phyloP scores from a whole-genome alignment of 768 basidiomycete genomes.

The Xerocomellus amylosporus region DNA sequence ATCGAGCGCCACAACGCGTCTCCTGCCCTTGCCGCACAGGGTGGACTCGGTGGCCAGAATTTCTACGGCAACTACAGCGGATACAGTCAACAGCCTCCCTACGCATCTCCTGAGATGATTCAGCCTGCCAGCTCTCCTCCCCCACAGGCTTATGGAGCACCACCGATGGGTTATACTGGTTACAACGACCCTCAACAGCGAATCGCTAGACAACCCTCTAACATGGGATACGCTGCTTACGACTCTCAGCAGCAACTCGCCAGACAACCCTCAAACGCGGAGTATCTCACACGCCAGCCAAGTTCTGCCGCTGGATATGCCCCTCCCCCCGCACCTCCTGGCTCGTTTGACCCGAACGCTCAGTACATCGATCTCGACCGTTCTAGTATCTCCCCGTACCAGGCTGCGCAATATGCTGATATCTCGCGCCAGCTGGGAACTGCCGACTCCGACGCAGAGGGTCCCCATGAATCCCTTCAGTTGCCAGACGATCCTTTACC shows the following conservation, averaged over 20 bases:
- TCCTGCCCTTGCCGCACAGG: constrained; percentile 26
- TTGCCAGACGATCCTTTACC: constrained; percentile 26
- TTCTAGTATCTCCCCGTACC: constrained; percentile 71
- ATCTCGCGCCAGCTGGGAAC: constrained; percentile 56
- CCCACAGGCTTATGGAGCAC: constrained; percentile 23
- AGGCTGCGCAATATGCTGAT: constrained; percentile 71
- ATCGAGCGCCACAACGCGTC: constrained; percentile 46
- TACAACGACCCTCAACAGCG: constrained; percentile 30
- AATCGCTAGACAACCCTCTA: constrained; percentile 19
- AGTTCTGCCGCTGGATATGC: constrained; percentile 15
- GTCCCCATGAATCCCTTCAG: constrained; percentile 13
- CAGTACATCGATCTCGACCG: constrained; percentile 66
- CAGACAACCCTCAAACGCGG: constrained; percentile 24
- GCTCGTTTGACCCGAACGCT: constrained; percentile 21
- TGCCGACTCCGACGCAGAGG: constrained; percentile 21
- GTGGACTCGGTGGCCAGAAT: constrained; percentile 19
- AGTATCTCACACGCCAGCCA: constrained; percentile 23
- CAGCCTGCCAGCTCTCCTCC: constrained; percentile 13
- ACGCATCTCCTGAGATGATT: constrained; percentile 15
- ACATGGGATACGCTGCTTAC: constrained; percentile 22
- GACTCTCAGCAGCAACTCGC: constrained; percentile 25
- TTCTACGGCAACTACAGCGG: constrained; percentile 26
- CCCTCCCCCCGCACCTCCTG: constrained; percentile 4
- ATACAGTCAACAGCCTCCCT: constrained; percentile 23
- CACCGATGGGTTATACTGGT: constrained; percentile 18